Percentiles rank a stretch among this genome's conserved stretches.
These are phyloP conservation scores for Fusarium chaquense DNA, from an alignment of 2,329 filamentous ascomycete genomes.

Conservation along the genomic window DNA sequence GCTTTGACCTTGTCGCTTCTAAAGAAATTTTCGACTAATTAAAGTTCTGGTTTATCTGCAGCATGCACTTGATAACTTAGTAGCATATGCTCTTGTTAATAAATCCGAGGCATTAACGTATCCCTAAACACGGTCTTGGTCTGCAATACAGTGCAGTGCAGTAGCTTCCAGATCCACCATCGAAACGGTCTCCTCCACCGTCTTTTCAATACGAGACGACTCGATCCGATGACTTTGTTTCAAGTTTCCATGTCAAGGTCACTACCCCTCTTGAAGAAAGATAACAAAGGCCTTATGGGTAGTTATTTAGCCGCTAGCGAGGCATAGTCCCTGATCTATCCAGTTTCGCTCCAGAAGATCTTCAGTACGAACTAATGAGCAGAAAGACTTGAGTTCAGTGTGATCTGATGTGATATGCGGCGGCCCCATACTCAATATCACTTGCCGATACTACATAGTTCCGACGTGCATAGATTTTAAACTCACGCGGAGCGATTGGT, in stretches of 20 bases:
- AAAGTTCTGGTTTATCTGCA: background rate
- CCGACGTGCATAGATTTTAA: constrained; percentile 23
- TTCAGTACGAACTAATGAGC: background rate
- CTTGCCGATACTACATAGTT: background rate
- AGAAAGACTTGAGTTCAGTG: background rate
- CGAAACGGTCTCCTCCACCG: constrained; percentile 32
- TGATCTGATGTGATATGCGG: constrained; percentile 12
- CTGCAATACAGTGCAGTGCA: background rate
- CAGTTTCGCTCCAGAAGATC: background rate
- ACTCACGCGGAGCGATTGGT: constrained; percentile 28
- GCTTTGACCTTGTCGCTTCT: constrained; percentile 21
- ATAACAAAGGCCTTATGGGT: background rate
- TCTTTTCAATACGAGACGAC: constrained; percentile 34
- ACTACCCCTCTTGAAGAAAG: constrained; percentile 3
- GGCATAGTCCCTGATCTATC: background rate
- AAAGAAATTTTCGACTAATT: constrained; percentile 8
- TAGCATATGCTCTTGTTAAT: background rate
- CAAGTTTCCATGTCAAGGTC: background rate
- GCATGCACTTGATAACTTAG: background rate
- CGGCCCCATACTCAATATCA: constrained; percentile 4
- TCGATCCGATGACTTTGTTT: constrained; percentile 15
- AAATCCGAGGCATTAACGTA: background rate
- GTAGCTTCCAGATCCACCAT: constrained; percentile 24
- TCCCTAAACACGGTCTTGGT: background rate
- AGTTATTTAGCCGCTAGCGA: background rate